Evolutionary conservation across 2,329 filamentous ascomycete genomes (phyloP).

Genomic region (Fusarium luffae): DNA sequence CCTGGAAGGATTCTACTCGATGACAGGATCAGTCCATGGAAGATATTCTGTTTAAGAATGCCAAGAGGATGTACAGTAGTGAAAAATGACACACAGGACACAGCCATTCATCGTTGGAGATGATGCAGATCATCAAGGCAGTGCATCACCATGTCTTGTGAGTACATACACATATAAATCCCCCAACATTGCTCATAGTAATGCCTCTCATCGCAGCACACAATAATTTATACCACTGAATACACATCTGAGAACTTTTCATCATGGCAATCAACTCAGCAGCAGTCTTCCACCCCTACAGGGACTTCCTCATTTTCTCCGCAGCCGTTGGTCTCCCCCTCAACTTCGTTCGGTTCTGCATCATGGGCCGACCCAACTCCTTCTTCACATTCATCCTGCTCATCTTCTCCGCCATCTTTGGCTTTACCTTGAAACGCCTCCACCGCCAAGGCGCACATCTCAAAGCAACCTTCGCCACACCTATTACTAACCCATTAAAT

Average conservation of each 20-base stretch:
- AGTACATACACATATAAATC: too few species aligned
- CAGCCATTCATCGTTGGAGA: neutral
- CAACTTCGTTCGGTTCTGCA: neutral
- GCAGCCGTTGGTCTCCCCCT: neutral
- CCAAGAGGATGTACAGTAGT: too few species aligned
- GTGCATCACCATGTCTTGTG: neutral
- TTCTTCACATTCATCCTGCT: neutral
- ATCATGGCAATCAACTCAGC: neutral
- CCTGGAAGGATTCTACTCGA: neutral
- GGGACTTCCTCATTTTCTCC: neutral
- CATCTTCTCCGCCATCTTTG: neutral
- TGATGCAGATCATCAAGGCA: neutral
- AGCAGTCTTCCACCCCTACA: neutral
- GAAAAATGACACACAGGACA: accelerated
- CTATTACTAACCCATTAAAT: neutral
- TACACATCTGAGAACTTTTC: neutral
- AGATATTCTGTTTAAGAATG: neutral
- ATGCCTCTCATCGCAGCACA: too few species aligned
- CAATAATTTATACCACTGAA: accelerated
- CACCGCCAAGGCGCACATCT: neutral
- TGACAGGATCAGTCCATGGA: neutral
- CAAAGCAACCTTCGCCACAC: neutral
- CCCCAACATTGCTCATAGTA: neutral
- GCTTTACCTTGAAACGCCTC: neutral
- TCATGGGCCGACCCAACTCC: neutral